Evolutionary conservation across 169 alveolate genomes (phyloP), one percentile per base, ranked within the genome.

Genomic region (Cryptosporidium ryanae): DNA sequence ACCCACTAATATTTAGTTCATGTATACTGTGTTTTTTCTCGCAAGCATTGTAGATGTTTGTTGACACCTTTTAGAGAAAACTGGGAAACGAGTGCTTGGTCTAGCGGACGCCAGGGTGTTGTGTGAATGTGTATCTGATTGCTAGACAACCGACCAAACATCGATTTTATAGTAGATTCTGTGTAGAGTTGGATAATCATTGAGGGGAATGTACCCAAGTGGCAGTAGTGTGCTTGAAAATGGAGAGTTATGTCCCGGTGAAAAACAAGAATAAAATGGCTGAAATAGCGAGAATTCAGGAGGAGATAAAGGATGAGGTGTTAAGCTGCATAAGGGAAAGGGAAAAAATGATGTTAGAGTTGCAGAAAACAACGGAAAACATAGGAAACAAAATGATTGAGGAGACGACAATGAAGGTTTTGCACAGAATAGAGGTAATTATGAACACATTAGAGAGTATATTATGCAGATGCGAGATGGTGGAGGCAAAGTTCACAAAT

Each of bases 341-440:
- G 29, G 63, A 76, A 61, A 27, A 48, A 6, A 61, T 38, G 17
- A 76, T 76, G 68, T 44, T 38, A 0, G 76, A 76, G 48, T 8
- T 76, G 29, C 87, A 76, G n/a, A 55, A 63, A n/a, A 65, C 49
- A 21, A 76, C 87, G 25, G 87, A 76, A 46, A 70, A 55, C 0
- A 64, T 76, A 10, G 87, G 87, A n/a, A 76, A 76, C 48, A 64
- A 59, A 54, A 76, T 76, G 65, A 76, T 76, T 43, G 61, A 59
- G 13, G 71, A 76, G 23, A 50, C 54, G 18, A 76, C 87, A 2
- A 61, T 76, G 76, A 76, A 76, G 18, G 87, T 76, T 31, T 59
- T 76, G 32, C 87, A 76, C 31, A 5, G 64, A 44, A 76, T 76
- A 38, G 87, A 76, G 15, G 15, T 61, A 25, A 76, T 76, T 3